These are phyloP conservation scores for Heteromeles arbutifolia DNA, from an alignment of 306 rosid species.

Conservation along the genomic window DNA sequence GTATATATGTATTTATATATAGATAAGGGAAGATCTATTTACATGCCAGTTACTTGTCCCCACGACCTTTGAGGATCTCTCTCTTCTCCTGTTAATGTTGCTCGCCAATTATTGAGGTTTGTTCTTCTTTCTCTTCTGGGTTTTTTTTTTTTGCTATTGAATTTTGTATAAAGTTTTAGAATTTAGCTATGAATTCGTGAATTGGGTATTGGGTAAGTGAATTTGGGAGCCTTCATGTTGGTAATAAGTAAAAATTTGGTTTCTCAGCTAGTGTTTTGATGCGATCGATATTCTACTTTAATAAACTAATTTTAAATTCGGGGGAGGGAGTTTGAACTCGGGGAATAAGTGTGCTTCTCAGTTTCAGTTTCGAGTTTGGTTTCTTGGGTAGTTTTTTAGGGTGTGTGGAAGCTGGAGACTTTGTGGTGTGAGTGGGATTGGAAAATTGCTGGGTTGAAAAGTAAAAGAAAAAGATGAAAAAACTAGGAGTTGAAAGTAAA, in stretches of 20 bases:
- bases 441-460: conserved; percentile 12
- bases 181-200: background rate
- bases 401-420: conserved; percentile 3
- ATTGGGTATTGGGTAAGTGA: background rate
- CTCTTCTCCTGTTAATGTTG: background rate
- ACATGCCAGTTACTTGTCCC: background rate
- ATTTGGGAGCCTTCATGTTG: background rate
- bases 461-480: background rate
- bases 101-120: conserved; percentile 18
- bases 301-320: too few species aligned
- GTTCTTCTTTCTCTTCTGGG: conserved; percentile 1
- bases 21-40: background rate
- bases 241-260: background rate
- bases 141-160: background rate
- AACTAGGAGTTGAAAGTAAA: background rate
- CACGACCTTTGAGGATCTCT: conserved; percentile 8
- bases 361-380: background rate
- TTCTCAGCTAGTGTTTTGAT: background rate
- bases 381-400: background rate
- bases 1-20: background rate
- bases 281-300: background rate
- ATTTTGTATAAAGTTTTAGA: background rate
- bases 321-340: background rate
- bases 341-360: background rate
- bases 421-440: conserved; percentile 15